Conservation (phyloP, 805 yeast genomes). For the Nakazawaea ambrosiae region DNA sequence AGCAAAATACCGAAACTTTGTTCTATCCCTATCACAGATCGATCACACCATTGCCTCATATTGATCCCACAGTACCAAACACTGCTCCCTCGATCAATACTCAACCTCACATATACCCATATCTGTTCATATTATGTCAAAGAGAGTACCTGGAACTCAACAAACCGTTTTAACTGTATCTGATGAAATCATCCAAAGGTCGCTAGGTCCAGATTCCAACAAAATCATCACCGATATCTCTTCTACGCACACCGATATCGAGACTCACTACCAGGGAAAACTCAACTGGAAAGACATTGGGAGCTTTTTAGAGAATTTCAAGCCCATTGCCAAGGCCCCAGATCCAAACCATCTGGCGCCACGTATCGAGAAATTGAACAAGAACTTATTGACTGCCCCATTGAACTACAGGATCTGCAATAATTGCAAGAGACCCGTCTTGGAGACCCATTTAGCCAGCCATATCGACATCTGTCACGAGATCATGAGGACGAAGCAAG, state of each 20-base stretch:
- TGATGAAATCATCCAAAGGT: slow-evolving; percentile 10
- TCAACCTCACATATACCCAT: too few species aligned
- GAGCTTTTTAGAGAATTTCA: slow-evolving; percentile 23
- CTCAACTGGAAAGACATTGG: slow-evolving; percentile 28
- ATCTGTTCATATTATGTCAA: slow-evolving; percentile 12
- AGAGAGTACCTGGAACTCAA: slow-evolving; percentile 12
- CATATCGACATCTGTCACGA: slow-evolving; percentile 34
- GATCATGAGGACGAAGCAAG: slow-evolving; percentile 21
- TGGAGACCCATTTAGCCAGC: slow-evolving; percentile 26
- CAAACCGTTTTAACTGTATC: slow-evolving; percentile 9
- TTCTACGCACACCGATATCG: not conserved
- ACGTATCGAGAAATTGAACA: not conserved
- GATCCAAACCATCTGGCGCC: slow-evolving; percentile 2
- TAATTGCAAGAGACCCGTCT: slow-evolving; percentile 37
- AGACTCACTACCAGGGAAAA: slow-evolving; percentile 5
- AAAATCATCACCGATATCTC: slow-evolving; percentile 5
- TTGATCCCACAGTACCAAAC: too few species aligned
- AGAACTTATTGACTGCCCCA: slow-evolving; percentile 30
- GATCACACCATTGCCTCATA: too few species aligned
- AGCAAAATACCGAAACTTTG: too few species aligned
- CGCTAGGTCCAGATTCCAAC: slow-evolving; percentile 10
- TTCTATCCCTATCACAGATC: too few species aligned
- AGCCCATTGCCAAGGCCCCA: slow-evolving; percentile 13
- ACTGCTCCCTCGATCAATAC: too few species aligned
- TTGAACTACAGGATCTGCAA: slow-evolving; percentile 40